Conservation (phyloP, 2,329 filamentous ascomycete species). For the Aspergillus flavus region DNA sequence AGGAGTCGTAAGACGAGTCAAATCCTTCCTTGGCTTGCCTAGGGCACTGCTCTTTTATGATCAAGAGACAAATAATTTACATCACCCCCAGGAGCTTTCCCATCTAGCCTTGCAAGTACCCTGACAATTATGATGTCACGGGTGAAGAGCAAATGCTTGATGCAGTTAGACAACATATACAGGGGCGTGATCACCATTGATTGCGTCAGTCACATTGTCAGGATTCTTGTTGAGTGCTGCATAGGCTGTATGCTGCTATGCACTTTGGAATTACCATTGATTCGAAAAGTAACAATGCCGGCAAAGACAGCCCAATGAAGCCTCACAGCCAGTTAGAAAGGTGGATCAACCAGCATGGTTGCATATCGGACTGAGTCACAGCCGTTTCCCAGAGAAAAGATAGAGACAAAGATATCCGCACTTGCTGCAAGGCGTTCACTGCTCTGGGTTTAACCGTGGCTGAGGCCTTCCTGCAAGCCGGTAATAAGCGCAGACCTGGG, state of each 20-base stretch:
- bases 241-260: conserved; percentile 7
- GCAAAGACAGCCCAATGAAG: not conserved
- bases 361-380: not conserved
- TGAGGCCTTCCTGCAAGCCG: not conserved
- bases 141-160: not conserved
- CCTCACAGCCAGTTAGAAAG: not conserved
- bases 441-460: conserved; percentile 1
- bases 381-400: not conserved
- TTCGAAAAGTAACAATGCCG: not conserved
- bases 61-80: not conserved
- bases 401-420: not conserved
- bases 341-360: conserved; percentile 2
- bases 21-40: not conserved
- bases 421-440: conserved; percentile 2
- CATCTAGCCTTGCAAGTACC: not conserved
- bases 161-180: not conserved
- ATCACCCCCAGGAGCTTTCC: not conserved
- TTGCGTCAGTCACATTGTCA: conserved; percentile 1
- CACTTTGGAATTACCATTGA: not conserved
- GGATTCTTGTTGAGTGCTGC: not conserved
- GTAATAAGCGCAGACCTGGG: not conserved
- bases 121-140: not conserved
- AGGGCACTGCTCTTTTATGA: not conserved
- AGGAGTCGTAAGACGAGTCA: conserved; percentile 2
- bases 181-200: not conserved